phyloP scores from a whole-genome alignment of 768 basidiomycete genomes.

The Serendipita sp. region DNA sequence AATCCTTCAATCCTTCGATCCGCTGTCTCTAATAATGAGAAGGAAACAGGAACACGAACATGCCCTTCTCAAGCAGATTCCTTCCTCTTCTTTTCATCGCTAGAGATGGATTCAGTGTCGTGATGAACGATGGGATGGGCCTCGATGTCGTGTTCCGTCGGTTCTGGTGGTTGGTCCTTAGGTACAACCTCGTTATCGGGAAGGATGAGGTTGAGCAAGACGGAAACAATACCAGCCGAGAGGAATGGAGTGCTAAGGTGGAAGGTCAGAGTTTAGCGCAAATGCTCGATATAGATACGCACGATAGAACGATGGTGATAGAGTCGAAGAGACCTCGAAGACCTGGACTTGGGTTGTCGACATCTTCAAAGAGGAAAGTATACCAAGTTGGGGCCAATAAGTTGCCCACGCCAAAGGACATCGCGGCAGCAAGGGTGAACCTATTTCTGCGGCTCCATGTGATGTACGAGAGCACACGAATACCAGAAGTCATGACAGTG shows the following conservation, averaged over 20 bases:
- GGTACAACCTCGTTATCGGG: constrained; percentile 20
- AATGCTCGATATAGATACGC: constrained; percentile 32
- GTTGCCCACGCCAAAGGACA: constrained; percentile 21
- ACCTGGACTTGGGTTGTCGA: constrained; percentile 33
- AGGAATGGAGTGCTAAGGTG: constrained; percentile 27
- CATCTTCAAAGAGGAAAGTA: constrained; percentile 51
- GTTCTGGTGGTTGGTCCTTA: background rate
- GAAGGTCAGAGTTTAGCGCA: background rate
- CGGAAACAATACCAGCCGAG: constrained; percentile 39
- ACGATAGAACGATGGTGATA: constrained; percentile 73
- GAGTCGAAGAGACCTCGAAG: constrained; percentile 56
- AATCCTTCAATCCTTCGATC: no score
- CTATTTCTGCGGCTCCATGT: constrained; percentile 33
- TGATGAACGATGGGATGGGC: background rate
- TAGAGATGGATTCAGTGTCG: background rate
- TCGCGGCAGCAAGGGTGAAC: constrained; percentile 17
- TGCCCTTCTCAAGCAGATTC: background rate
- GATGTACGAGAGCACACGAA: constrained; percentile 48
- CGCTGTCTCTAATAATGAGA: no score
- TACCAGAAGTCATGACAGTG: constrained; percentile 50
- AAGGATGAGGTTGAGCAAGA: constrained; percentile 40
- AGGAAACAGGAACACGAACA: background rate
- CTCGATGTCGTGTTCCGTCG: background rate
- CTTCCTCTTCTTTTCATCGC: background rate
- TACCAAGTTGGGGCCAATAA: constrained; percentile 20